A percentile compares a stretch with the other conserved stretches of the same genome.
Evolutionary conservation across 345 rosid genomes (phyloP).

Genomic region (Raphanus raphanistrum): DNA sequence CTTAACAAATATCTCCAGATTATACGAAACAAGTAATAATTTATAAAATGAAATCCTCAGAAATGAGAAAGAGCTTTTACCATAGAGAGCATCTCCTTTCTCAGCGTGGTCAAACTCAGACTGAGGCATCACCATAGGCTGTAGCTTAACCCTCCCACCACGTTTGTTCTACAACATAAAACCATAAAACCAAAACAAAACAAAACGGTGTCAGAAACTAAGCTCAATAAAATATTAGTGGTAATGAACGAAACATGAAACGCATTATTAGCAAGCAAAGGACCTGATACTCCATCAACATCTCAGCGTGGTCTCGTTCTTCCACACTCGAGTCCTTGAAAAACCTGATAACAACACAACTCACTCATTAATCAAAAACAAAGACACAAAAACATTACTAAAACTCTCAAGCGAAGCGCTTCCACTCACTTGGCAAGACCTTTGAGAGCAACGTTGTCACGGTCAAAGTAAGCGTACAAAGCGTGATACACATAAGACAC

Average conservation of each 20-base stretch:
- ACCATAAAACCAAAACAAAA: background rate
- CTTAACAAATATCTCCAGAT: background rate
- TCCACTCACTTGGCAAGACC: constrained; percentile 69
- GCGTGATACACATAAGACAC: constrained; percentile 81
- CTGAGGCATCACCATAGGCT: constrained; percentile 63
- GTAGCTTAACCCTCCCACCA: constrained; percentile 83
- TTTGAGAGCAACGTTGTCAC: constrained; percentile 72
- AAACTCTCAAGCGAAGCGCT: background rate
- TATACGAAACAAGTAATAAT: background rate
- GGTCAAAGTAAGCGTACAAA: constrained; percentile 76
- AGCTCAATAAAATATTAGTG: background rate
- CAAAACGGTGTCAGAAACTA: background rate
- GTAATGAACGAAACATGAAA: background rate
- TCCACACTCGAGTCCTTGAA: constrained; percentile 81
- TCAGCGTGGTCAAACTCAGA: constrained; percentile 82
- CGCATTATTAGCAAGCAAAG: background rate
- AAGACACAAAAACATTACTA: background rate
- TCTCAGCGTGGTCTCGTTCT: constrained; percentile 84
- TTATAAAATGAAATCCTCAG: background rate
- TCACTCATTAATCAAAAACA: background rate
- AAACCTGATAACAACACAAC: constrained; percentile 44
- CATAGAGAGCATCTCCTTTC: constrained; percentile 92
- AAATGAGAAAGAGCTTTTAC: constrained; percentile 41
- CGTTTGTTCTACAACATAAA: constrained; percentile 60
- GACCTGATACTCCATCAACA: constrained; percentile 76